Evolutionary conservation across 2,329 filamentous ascomycete species (phyloP).

Genomic region (Pseudogymnoascus sp.): DNA sequence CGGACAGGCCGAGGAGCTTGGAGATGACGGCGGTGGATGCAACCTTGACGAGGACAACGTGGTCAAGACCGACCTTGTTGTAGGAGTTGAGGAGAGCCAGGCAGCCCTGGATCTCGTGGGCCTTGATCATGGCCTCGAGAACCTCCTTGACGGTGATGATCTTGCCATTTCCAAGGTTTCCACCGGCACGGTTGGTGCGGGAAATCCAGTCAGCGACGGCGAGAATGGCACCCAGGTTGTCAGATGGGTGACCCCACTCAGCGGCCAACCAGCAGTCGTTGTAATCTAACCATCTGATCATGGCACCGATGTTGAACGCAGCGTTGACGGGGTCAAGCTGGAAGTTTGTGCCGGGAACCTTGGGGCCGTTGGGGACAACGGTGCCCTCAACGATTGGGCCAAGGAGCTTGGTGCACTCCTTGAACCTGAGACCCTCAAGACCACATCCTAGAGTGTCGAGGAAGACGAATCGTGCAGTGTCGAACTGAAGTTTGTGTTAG

Average conservation of each 20-base stretch:
- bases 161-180: constrained; percentile 81
- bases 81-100: constrained; percentile 95
- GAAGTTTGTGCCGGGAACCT: constrained; percentile 86
- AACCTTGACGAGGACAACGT: constrained; percentile 97
- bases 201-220: constrained; percentile 97
- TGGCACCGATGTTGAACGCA: constrained; percentile 97
- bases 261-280: constrained; percentile 99
- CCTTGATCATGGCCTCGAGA: constrained; percentile 97
- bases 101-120: constrained; percentile 97
- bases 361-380: constrained; percentile 82
- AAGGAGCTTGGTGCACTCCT: constrained; percentile 90
- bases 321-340: constrained; percentile 92
- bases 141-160: constrained; percentile 85
- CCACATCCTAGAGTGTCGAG: constrained; percentile 96
- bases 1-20: constrained; percentile 85
- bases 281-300: constrained; percentile 99
- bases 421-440: constrained; percentile 89
- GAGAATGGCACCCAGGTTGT: constrained; percentile 95
- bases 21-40: constrained; percentile 90
- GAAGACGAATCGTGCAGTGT: constrained; percentile 94
- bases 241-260: constrained; percentile 97
- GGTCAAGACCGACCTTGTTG: constrained; percentile 97
- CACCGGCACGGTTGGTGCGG: constrained; percentile 70
- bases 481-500: constrained; percentile 55
- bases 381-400: constrained; percentile 89